Percentiles rank a stretch among this genome's conserved stretches.
Evolutionary conservation across 2,329 filamentous ascomycete genomes (phyloP).

Genomic region (Alternaria metachromatica): DNA sequence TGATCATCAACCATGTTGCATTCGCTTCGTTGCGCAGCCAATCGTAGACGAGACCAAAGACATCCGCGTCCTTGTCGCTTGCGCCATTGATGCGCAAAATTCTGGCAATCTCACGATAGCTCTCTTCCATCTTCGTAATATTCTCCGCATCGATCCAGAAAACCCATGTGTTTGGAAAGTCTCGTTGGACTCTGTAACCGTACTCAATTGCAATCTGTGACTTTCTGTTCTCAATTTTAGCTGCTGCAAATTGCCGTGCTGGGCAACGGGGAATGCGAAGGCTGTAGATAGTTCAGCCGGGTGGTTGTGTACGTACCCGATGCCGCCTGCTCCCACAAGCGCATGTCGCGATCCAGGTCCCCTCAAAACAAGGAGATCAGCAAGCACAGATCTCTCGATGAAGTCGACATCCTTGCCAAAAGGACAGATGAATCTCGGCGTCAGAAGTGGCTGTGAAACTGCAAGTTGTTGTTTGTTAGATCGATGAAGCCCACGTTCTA

Average conservation of each 20-base stretch:
- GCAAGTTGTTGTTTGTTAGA: background rate
- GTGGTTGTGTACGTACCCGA: slow-evolving; percentile 20
- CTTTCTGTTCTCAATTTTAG: slow-evolving; percentile 10
- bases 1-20: slow-evolving; percentile 23
- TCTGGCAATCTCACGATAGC: slow-evolving; percentile 22
- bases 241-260: background rate
- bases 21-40: slow-evolving; percentile 23
- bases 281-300: background rate
- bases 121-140: slow-evolving; percentile 12
- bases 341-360: slow-evolving; percentile 20
- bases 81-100: slow-evolving; percentile 7
- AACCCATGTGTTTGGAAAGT: slow-evolving; percentile 14
- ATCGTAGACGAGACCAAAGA: slow-evolving; percentile 14
- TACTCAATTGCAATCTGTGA: slow-evolving; percentile 29
- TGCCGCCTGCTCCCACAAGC: slow-evolving; percentile 33
- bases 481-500: background rate
- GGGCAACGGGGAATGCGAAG: background rate
- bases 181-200: slow-evolving; percentile 7
- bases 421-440: background rate
- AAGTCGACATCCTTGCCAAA: slow-evolving; percentile 33
- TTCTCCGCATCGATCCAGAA: slow-evolving; percentile 26
- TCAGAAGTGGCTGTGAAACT: background rate
- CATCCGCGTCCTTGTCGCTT: slow-evolving; percentile 15
- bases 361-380: slow-evolving; percentile 1
- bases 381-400: slow-evolving; percentile 22